Percentiles rank a stretch among this genome's conserved stretches.
Conservation (phyloP, 2,329 filamentous ascomycete genomes). For the Aspergillus amoenus region DNA sequence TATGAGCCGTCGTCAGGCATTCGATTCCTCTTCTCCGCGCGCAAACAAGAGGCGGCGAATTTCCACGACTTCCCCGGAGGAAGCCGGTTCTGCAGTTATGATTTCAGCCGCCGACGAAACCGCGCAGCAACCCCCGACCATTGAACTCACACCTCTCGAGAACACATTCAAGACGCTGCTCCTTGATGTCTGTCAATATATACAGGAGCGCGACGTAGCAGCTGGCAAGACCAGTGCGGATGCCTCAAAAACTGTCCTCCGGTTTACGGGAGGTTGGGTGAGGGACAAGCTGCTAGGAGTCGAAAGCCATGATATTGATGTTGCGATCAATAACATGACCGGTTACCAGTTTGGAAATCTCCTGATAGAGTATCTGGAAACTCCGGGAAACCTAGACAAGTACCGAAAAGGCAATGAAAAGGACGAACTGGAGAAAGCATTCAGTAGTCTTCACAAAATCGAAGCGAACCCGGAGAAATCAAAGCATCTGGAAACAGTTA, state of each 20-base stretch:
- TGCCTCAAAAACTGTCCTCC: slow-evolving; percentile 36
- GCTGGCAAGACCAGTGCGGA: slow-evolving; percentile 26
- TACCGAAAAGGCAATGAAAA: slow-evolving; percentile 46
- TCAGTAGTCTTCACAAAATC: slow-evolving; percentile 82
- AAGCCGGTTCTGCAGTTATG: slow-evolving; percentile 28
- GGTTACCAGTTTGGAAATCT: slow-evolving; percentile 47
- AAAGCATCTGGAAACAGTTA: slow-evolving; percentile 91
- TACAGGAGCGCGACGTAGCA: slow-evolving; percentile 48
- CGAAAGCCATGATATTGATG: slow-evolving; percentile 50
- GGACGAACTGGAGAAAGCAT: slow-evolving; percentile 59
- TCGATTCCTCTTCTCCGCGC: slow-evolving; percentile 22
- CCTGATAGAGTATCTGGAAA: slow-evolving; percentile 45
- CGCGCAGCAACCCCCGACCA: slow-evolving; percentile 27
- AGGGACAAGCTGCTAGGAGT: slow-evolving; percentile 50
- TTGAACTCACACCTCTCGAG: slow-evolving; percentile 69
- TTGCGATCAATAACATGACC: slow-evolving; percentile 51
- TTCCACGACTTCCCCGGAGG: slow-evolving; percentile 20
- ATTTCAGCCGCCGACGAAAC: slow-evolving; percentile 3
- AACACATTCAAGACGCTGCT: slow-evolving; percentile 71
- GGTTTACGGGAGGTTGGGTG: slow-evolving; percentile 53
- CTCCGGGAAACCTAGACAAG: slow-evolving; percentile 39
- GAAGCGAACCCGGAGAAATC: slow-evolving; percentile 92
- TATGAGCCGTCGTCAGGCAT: slow-evolving; percentile 27
- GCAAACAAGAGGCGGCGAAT: slow-evolving; percentile 35
- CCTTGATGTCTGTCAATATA: slow-evolving; percentile 74